Percentiles rank a stretch among this genome's conserved stretches.
These are phyloP conservation scores for Peribolospora kevripleyi DNA, from an alignment of 768 basidiomycete species.

Conservation along the genomic window DNA sequence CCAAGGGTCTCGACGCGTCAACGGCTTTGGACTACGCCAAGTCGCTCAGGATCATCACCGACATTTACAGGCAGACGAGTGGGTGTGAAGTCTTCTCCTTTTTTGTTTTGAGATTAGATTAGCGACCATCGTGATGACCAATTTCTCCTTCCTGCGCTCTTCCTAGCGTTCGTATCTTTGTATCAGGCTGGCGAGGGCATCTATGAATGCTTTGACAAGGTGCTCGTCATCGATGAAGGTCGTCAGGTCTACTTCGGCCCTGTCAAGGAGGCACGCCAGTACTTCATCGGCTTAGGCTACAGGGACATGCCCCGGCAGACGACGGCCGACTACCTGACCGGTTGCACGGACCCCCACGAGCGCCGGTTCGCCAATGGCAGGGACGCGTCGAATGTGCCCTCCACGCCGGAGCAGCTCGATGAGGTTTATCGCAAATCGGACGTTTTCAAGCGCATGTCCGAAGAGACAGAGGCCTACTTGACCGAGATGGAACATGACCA, in stretches of 20 bases:
- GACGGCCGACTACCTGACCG: slow-evolving; percentile 24
- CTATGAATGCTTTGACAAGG: slow-evolving; percentile 47
- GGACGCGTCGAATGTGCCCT: slow-evolving; percentile 35
- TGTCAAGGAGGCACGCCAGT: slow-evolving; percentile 36
- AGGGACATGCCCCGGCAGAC: slow-evolving; percentile 21
- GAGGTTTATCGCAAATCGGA: slow-evolving; percentile 33
- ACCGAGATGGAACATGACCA: slow-evolving; percentile 33
- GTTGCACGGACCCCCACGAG: slow-evolving; percentile 49
- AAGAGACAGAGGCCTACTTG: slow-evolving; percentile 33
- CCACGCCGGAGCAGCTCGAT: slow-evolving; percentile 43
- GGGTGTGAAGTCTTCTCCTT: neutral
- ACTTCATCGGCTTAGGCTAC: slow-evolving; percentile 40
- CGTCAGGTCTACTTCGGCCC: slow-evolving; percentile 51
- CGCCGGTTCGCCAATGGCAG: slow-evolving; percentile 47
- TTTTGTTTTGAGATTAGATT: neutral
- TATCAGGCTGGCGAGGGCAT: slow-evolving; percentile 55
- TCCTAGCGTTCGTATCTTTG: slow-evolving; percentile 39
- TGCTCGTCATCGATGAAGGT: slow-evolving; percentile 51
- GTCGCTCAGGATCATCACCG: slow-evolving; percentile 56
- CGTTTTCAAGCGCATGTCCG: slow-evolving; percentile 25
- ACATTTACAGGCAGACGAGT: slow-evolving; percentile 44
- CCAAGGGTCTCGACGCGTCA: slow-evolving; percentile 47
- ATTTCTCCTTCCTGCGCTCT: too few relatives aligned
- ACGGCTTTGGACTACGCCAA: slow-evolving; percentile 70
- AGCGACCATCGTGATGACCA: too few relatives aligned